A percentile compares a stretch with the other conserved stretches of the same genome.
Evolutionary conservation across 2,329 filamentous ascomycete species (phyloP).

Genomic region (Hymenoscyphus fructigenus): DNA sequence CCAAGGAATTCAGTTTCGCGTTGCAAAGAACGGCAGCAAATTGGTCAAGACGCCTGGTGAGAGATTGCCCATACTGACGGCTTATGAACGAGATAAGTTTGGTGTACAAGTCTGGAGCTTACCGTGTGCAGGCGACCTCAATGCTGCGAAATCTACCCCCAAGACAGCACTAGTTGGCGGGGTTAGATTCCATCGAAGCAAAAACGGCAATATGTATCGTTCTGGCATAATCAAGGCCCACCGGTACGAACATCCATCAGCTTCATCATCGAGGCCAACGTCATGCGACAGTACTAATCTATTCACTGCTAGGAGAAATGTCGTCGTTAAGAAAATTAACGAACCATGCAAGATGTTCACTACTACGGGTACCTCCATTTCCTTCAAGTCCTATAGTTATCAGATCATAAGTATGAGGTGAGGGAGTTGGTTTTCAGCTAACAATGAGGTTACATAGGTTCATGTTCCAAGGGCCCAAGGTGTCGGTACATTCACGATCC

Average conservation of each 20-base stretch:
- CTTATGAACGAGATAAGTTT: slow-evolving; percentile 15
- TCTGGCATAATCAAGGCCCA: slow-evolving; percentile 73
- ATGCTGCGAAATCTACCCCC: slow-evolving; percentile 66
- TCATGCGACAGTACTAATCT: slow-evolving; percentile 34
- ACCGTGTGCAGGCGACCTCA: slow-evolving; percentile 52
- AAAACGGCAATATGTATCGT: slow-evolving; percentile 82
- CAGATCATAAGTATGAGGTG: slow-evolving; percentile 26
- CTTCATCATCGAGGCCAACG: slow-evolving; percentile 10
- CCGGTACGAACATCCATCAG: slow-evolving; percentile 58
- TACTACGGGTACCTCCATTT: slow-evolving; percentile 60
- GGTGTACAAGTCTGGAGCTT: slow-evolving; percentile 27
- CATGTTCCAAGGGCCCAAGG: slow-evolving; percentile 75
- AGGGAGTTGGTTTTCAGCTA: slow-evolving; percentile 32
- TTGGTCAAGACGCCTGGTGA: slow-evolving; percentile 72
- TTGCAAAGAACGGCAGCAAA: slow-evolving; percentile 79
- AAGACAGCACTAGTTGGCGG: slow-evolving; percentile 72
- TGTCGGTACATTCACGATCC: slow-evolving; percentile 85
- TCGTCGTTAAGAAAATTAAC: slow-evolving; percentile 64
- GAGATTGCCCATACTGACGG: slow-evolving; percentile 18
- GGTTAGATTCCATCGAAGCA: slow-evolving; percentile 81
- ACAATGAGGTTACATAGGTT: slow-evolving; percentile 57
- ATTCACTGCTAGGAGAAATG: slow-evolving; percentile 36
- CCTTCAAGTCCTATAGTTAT: slow-evolving; percentile 25
- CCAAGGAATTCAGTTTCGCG: slow-evolving; percentile 70
- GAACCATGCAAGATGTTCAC: slow-evolving; percentile 73